Evolutionary conservation across 176 grass and related monocot genomes (phyloP).

Genomic region (Hordeum vulgare): DNA sequence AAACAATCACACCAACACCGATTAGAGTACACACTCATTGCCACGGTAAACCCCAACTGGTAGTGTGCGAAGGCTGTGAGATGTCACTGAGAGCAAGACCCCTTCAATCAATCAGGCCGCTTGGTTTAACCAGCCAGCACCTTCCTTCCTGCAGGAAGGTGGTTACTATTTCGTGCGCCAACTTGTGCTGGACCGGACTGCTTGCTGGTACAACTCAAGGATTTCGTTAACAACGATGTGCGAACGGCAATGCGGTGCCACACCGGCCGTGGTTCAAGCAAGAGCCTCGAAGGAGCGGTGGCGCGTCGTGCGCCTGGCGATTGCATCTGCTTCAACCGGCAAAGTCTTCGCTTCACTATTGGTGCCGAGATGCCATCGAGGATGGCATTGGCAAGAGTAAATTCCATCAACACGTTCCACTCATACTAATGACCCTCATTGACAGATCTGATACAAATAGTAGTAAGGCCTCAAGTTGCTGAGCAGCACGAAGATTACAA

Average conservation of each 20-base stretch:
- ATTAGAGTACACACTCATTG: slow-evolving; percentile 21
- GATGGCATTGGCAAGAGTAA: neutral
- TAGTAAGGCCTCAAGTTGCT: too few species aligned
- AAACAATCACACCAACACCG: neutral
- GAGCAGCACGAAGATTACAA: neutral
- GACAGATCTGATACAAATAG: too few species aligned
- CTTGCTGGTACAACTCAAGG: neutral
- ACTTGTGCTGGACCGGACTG: too few species aligned
- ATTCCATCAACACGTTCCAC: neutral
- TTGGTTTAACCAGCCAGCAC: neutral
- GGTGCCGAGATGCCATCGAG: too few species aligned
- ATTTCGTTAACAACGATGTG: neutral
- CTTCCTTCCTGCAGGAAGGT: neutral
- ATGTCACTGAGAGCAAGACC: neutral
- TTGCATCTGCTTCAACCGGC: neutral
- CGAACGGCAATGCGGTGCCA: neutral
- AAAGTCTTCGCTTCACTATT: too few species aligned
- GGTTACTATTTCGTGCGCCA: too few species aligned
- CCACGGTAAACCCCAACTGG: slow-evolving; percentile 53
- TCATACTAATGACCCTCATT: too few species aligned
- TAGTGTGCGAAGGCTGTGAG: slow-evolving; percentile 49
- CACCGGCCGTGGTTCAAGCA: neutral
- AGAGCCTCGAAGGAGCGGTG: neutral
- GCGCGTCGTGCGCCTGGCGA: neutral
- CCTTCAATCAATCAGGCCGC: neutral